Percentiles rank a stretch among this genome's conserved stretches.
Evolutionary conservation across 2,329 filamentous ascomycete genomes (phyloP).

Genomic region (Fusarium pseudoanthophilum): DNA sequence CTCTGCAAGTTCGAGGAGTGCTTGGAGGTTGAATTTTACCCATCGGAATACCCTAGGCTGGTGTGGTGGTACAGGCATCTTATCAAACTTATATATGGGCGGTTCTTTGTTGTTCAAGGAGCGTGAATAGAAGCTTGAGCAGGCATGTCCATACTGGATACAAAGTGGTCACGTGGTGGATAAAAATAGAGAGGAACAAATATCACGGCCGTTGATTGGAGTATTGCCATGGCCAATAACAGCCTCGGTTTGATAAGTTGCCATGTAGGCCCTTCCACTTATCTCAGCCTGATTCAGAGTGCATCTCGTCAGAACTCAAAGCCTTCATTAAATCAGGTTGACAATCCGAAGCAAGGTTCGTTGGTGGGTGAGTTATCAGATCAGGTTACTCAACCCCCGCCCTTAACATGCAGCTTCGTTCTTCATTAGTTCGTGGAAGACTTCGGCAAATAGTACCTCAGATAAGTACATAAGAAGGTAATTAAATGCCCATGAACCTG

Average conservation of each 20-base stretch:
- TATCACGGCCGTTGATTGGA: no score
- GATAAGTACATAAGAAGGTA: neutral
- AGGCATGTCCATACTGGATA: neutral
- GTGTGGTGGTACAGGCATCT: fast-evolving
- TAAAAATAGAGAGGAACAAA: neutral
- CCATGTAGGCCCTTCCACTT: fast-evolving
- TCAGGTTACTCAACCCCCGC: no score
- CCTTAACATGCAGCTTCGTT: neutral
- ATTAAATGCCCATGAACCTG: neutral
- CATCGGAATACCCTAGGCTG: neutral
- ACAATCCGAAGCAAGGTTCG: neutral
- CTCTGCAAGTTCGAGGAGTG: slow-evolving; percentile 19
- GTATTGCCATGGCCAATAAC: no score
- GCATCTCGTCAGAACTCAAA: fast-evolving
- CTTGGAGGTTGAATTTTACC: slow-evolving; percentile 30
- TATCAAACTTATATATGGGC: fast-evolving
- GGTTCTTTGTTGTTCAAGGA: no score
- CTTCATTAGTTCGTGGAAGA: neutral
- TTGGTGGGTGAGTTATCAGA: no score
- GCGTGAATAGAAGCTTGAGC: no score
- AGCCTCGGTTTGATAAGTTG: fast-evolving
- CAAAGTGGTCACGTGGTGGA: neutral
- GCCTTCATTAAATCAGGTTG: no score
- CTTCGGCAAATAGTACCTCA: neutral
- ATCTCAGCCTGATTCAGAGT: fast-evolving